phyloP scores from a whole-genome alignment of 192 early-diverging fungal genomes.

The Backusella mclennaniae region DNA sequence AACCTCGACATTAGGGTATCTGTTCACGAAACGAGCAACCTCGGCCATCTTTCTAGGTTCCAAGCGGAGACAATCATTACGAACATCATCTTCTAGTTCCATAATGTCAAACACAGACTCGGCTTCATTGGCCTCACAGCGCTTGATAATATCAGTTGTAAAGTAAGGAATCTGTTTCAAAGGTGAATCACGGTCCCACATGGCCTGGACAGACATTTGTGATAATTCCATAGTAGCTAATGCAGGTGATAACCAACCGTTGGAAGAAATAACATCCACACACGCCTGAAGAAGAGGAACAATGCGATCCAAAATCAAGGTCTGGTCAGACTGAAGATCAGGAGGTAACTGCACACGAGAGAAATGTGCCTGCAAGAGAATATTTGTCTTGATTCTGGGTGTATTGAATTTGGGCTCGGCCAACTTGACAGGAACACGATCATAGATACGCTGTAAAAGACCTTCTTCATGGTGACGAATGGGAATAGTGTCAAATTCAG shows the following conservation, averaged over 20 bases:
- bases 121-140: slow-evolving; percentile 67
- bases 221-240: slow-evolving; percentile 94
- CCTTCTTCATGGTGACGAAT: slow-evolving; percentile 92
- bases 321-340: slow-evolving; percentile 93
- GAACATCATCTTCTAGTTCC: slow-evolving; percentile 90
- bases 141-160: slow-evolving; percentile 64
- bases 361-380: slow-evolving; percentile 96
- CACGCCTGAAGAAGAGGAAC: slow-evolving; percentile 89
- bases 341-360: slow-evolving; percentile 83
- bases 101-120: slow-evolving; percentile 91
- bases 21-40: slow-evolving; percentile 85
- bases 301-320: slow-evolving; percentile 53
- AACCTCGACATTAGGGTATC: slow-evolving; percentile 93
- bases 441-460: slow-evolving; percentile 76
- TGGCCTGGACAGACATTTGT: slow-evolving; percentile 96
- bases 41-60: slow-evolving; percentile 65
- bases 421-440: slow-evolving; percentile 78
- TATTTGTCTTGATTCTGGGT: slow-evolving; percentile 89
- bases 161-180: slow-evolving; percentile 93
- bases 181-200: slow-evolving; percentile 93
- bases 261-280: slow-evolving; percentile 91
- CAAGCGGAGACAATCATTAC: slow-evolving; percentile 64
- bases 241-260: slow-evolving; percentile 89
- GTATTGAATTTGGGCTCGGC: slow-evolving; percentile 74
- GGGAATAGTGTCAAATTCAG: slow-evolving; percentile 91